A percentile compares a stretch with the other conserved stretches of the same genome.
These are phyloP conservation scores for Akanthomyces lecanii DNA, from an alignment of 2,329 filamentous ascomycete genomes.

Conservation along the genomic window DNA sequence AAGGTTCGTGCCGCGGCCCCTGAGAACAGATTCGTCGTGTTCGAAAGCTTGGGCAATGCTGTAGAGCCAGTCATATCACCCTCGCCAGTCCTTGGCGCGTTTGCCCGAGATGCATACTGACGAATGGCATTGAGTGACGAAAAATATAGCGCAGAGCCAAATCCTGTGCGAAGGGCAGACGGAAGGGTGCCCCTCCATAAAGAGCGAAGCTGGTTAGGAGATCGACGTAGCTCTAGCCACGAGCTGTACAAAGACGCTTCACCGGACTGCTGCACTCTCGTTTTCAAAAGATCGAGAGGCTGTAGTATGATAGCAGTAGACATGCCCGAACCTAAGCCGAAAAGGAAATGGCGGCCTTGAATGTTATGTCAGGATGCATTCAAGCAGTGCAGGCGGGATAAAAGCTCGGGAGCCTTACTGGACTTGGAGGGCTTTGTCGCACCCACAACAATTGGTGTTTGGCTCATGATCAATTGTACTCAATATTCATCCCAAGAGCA, in stretches of 20 bases:
- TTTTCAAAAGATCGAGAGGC: conserved; percentile 94
- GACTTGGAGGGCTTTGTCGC: conserved; percentile 11
- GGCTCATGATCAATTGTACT: background rate
- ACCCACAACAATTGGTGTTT: background rate
- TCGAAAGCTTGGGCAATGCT: conserved; percentile 74
- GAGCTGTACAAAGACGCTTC: conserved; percentile 55
- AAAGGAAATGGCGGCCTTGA: conserved; percentile 77
- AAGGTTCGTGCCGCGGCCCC: conserved; percentile 80
- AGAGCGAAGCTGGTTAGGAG: conserved; percentile 58
- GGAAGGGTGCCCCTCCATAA: conserved; percentile 93
- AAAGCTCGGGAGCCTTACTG: background rate
- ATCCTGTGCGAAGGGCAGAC: conserved; percentile 86
- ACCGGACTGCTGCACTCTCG: conserved; percentile 84
- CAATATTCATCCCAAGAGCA: background rate
- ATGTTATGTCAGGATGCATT: background rate
- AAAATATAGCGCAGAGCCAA: conserved; percentile 93
- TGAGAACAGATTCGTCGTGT: conserved; percentile 78
- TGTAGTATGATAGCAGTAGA: conserved; percentile 87
- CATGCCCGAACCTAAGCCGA: conserved; percentile 82
- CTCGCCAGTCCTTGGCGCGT: conserved; percentile 21
- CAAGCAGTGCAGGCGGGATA: background rate
- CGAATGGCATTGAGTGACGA: conserved; percentile 79
- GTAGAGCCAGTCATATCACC: conserved; percentile 49
- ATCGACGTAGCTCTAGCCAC: conserved; percentile 43
- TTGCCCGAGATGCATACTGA: conserved; percentile 40